A percentile compares a stretch with the other conserved stretches of the same genome.
Evolutionary conservation across 805 yeast genomes (phyloP).

Genomic region (Starmerella geochares): DNA sequence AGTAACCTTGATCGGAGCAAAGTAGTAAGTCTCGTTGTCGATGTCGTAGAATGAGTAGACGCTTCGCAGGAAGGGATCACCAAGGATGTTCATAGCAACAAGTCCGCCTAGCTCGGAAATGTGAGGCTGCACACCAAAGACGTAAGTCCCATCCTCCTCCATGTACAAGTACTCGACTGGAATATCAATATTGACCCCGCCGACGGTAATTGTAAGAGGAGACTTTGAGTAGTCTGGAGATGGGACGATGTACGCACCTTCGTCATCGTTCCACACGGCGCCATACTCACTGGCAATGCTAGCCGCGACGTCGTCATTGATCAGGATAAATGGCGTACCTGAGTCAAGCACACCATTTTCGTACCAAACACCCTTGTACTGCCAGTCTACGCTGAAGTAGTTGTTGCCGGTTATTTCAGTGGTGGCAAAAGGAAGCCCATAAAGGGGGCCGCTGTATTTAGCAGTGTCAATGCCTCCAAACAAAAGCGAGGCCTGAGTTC

Average conservation of each 20-base stretch:
- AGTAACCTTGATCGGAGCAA: conserved; percentile 36
- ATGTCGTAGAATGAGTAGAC: conserved; percentile 60
- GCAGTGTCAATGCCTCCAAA: conserved; percentile 37
- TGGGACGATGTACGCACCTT: background rate
- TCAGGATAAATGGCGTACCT: conserved; percentile 41
- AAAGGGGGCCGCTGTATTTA: conserved; percentile 34
- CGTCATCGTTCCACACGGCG: background rate
- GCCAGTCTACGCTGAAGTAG: background rate
- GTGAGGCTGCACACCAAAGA: conserved; percentile 1
- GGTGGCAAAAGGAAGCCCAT: conserved; percentile 25
- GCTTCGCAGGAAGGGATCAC: conserved; percentile 50
- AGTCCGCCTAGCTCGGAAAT: background rate
- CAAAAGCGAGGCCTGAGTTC: conserved; percentile 31
- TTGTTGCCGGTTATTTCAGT: background rate
- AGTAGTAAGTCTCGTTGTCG: conserved; percentile 45
- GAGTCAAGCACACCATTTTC: conserved; percentile 36
- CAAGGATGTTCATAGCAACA: conserved; percentile 5
- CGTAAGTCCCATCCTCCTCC: conserved; percentile 5
- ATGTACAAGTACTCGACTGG: conserved; percentile 24
- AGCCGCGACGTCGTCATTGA: conserved; percentile 30
- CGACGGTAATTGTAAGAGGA: conserved; percentile 14
- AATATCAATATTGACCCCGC: conserved; percentile 17
- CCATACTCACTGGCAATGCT: conserved; percentile 9
- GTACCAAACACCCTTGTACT: conserved; percentile 6
- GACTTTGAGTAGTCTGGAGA: background rate